phyloP scores from a whole-genome alignment of 495 filamentous ascomycete genomes.

The Aspergillus asperescens region DNA sequence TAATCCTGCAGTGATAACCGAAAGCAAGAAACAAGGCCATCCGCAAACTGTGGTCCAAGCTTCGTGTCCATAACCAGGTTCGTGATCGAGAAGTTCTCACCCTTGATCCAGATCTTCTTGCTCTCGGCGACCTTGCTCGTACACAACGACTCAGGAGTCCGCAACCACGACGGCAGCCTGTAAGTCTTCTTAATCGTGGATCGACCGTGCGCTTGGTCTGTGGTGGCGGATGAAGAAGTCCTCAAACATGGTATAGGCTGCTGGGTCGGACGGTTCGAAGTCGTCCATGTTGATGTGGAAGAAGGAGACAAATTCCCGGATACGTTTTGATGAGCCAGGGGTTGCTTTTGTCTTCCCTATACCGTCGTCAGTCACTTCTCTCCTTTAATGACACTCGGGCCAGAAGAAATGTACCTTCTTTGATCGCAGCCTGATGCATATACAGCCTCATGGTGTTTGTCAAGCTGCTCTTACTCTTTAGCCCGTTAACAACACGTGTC shows the following conservation, averaged over 20 bases:
- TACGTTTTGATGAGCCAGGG: slow-evolving; percentile 19
- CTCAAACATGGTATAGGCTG: slow-evolving; percentile 34
- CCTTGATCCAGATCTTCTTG: slow-evolving; percentile 45
- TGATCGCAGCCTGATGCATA: slow-evolving; percentile 25
- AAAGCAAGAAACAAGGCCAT: slow-evolving; percentile 39
- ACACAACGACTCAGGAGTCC: slow-evolving; percentile 38
- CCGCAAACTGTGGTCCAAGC: slow-evolving; percentile 29
- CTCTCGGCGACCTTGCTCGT: slow-evolving; percentile 30
- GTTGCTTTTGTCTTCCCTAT: slow-evolving; percentile 10
- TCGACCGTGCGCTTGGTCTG: slow-evolving; percentile 30
- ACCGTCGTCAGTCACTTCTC: too few relatives aligned
- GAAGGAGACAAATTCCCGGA: slow-evolving; percentile 32
- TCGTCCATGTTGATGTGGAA: slow-evolving; percentile 36
- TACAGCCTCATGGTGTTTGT: slow-evolving; percentile 32
- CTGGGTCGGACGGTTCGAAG: slow-evolving; percentile 29
- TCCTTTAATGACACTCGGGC: too few relatives aligned
- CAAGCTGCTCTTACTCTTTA: too few relatives aligned
- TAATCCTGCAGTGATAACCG: slow-evolving; percentile 43
- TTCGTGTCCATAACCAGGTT: slow-evolving; percentile 32
- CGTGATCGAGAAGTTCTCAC: slow-evolving; percentile 35
- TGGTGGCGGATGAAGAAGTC: slow-evolving; percentile 45
- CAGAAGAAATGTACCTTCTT: slow-evolving; percentile 13
- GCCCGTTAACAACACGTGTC: too few relatives aligned
- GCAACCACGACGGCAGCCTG: slow-evolving; percentile 31
- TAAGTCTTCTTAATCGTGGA: slow-evolving; percentile 29